phyloP scores from a whole-genome alignment of 2,329 filamentous ascomycete genomes.

The Tothia fuscella region DNA sequence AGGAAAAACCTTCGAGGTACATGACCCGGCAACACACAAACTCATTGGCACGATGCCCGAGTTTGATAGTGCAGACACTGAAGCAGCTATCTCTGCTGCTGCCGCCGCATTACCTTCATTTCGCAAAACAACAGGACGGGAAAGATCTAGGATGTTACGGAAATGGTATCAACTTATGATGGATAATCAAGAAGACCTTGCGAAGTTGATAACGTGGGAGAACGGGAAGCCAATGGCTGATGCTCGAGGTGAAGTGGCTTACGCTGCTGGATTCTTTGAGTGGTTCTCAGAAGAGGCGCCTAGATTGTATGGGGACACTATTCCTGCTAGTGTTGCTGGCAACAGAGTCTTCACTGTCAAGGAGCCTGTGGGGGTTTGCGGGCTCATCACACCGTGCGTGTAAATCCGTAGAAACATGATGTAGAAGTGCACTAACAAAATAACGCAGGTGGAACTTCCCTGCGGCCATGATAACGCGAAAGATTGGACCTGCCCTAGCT shows the following conservation, averaged over 20 bases:
- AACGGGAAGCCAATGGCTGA: constrained; percentile 70
- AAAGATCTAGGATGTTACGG: constrained; percentile 61
- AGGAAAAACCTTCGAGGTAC: constrained; percentile 81
- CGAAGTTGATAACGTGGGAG: constrained; percentile 76
- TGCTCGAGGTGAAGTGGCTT: constrained; percentile 28
- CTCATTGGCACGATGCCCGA: constrained; percentile 77
- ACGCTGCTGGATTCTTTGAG: constrained; percentile 29
- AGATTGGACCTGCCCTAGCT: constrained; percentile 57
- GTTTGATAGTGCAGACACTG: constrained; percentile 65
- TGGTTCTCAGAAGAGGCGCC: constrained; percentile 30
- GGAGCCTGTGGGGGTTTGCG: constrained; percentile 75
- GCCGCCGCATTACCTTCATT: constrained; percentile 61
- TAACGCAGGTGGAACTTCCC: constrained; percentile 61
- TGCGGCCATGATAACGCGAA: constrained; percentile 38
- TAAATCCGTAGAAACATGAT: not conserved
- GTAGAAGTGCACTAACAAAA: not conserved
- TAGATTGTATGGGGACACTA: constrained; percentile 50
- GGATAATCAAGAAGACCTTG: constrained; percentile 68
- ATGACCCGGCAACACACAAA: constrained; percentile 65
- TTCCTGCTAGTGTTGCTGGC: constrained; percentile 54
- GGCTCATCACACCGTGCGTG: constrained; percentile 59
- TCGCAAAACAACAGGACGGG: constrained; percentile 57
- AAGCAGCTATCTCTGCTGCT: constrained; percentile 75
- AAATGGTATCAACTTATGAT: constrained; percentile 74
- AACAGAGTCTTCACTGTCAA: constrained; percentile 70